A percentile compares a stretch with the other conserved stretches of the same genome.
Conservation (phyloP, 305 asterid genomes). For the Withania somnifera region DNA sequence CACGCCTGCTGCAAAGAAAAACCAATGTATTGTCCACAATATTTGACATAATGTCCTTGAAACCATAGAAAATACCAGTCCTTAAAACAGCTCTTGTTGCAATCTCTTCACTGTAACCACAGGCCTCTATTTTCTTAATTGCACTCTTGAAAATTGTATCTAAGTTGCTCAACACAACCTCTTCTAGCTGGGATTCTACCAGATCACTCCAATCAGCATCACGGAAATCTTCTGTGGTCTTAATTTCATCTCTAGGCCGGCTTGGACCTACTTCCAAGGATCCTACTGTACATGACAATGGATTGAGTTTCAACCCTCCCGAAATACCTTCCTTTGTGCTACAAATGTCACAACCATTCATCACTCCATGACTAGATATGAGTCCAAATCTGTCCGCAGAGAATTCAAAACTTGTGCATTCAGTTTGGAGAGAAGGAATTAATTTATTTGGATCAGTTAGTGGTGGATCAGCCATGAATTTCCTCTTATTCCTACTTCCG, state of each 20-base stretch:
- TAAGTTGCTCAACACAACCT: slow-evolving; percentile 60
- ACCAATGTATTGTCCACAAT: slow-evolving; percentile 67
- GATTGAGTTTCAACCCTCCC: slow-evolving; percentile 61
- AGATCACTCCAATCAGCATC: slow-evolving; percentile 88
- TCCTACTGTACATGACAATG: slow-evolving; percentile 45
- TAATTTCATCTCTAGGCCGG: slow-evolving; percentile 32
- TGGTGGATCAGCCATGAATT: slow-evolving; percentile 90
- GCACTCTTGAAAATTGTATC: slow-evolving; percentile 70
- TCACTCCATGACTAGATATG: slow-evolving; percentile 22
- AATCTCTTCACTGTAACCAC: slow-evolving; percentile 60
- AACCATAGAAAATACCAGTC: slow-evolving; percentile 80
- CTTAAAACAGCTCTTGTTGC: slow-evolving; percentile 61
- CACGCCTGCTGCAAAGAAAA: slow-evolving; percentile 54
- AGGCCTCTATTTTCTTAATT: slow-evolving; percentile 51
- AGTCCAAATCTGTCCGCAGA: slow-evolving; percentile 61
- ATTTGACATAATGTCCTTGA: slow-evolving; percentile 73
- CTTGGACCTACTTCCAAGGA: slow-evolving; percentile 30
- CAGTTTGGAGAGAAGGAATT: slow-evolving; percentile 39
- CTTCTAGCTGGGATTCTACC: slow-evolving; percentile 71
- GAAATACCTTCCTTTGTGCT: slow-evolving; percentile 34
- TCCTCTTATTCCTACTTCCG: slow-evolving; percentile 82
- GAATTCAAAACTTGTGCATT: slow-evolving; percentile 54
- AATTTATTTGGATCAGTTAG: slow-evolving; percentile 40
- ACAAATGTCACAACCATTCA: slow-evolving; percentile 50
- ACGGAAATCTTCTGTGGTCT: slow-evolving; percentile 34